These are phyloP conservation scores for Thelephora terrestris DNA, from an alignment of 1,284 basidiomycete species.

Conservation along the genomic window DNA sequence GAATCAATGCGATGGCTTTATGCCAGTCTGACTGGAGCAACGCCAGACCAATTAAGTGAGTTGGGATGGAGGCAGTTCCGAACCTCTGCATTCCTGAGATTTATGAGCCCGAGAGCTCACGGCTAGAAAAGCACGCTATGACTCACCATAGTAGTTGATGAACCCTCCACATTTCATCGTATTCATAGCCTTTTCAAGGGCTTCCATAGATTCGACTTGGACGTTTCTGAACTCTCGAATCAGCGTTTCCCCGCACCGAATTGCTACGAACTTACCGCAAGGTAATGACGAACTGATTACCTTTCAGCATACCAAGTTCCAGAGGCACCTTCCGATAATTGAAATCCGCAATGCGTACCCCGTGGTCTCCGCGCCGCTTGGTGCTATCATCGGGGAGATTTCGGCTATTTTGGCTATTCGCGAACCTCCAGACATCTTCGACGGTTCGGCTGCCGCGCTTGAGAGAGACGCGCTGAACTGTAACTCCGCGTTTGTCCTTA, in stretches of 20 bases:
- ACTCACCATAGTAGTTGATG: conserved; percentile 92
- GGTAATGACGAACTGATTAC: conserved; percentile 93
- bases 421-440: conserved; percentile 76
- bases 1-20: conserved; percentile 73
- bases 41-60: conserved; percentile 88
- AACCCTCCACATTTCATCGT: conserved; percentile 82
- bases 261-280: conserved; percentile 51
- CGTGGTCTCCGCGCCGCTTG: conserved; percentile 76
- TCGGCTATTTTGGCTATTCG: conserved; percentile 57
- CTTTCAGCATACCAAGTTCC: conserved; percentile 91
- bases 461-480: conserved; percentile 85
- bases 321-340: conserved; percentile 74
- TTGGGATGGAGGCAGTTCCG: conserved; percentile 92
- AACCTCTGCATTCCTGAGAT: conserved; percentile 92
- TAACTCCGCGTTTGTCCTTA: conserved; percentile 97
- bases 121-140: conserved; percentile 1
- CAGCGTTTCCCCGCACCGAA: not conserved
- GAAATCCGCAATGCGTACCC: conserved; percentile 83
- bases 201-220: conserved; percentile 60
- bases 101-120: not conserved
- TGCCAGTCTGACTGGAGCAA: conserved; percentile 87
- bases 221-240: conserved; percentile 52
- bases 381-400: conserved; percentile 49
- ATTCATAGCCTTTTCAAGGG: conserved; percentile 69
- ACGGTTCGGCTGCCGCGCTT: conserved; percentile 72